Base-by-base conservation (phyloP, 2,329 filamentous ascomycete genomes). In the Colletotrichum scovillei region DNA sequence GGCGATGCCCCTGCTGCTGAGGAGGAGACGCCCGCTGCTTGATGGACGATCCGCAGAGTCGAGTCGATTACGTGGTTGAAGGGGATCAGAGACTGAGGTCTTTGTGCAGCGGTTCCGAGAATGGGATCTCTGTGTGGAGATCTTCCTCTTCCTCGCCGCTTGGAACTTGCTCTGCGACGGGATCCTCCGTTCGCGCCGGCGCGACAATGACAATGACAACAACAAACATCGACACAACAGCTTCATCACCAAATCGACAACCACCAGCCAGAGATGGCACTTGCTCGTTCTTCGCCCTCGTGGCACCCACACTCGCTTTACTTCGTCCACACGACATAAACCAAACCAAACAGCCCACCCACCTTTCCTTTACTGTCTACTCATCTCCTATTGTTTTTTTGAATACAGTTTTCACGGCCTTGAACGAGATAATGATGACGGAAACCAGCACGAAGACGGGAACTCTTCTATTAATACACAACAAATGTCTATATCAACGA, bases 361-460 rank as follows among this genome's bases (percentile, higher is more conserved):
- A 59, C n/a, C 55, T 42, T 58, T 38, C 55, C 26, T 14, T 52
- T 46, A 53, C n/a, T 32, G 14, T 16, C 26, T 71, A 12, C 55
- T 11, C 26, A 32, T 38, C 19, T 32, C 6, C 12, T 68, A 52
- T 19, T 52, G 19, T 19, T 32, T 69, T 66, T n/a, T 28, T 5
- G 49, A 46, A 60, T 46, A 26, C 26, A 26, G 22, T 28, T 28
- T 42, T 71, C 35, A 71, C 62, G 71, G 56, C 56, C 62, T 73
- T 66, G 56, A 35, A 73, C 71, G 71, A 73, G 56, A 66, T 57
- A 62, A 73, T 57, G 67, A 73, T 62, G 53, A 71, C 46, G 67
- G 71, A 58, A 58, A 28, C 56, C 71, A 58, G 57, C 67, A 71
- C 65, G 38, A 28, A 66, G 56, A 35, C 65, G 32, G 58, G 52